A percentile compares a stretch with the other conserved stretches of the same genome.
Conservation (phyloP, 495 filamentous ascomycete species). For the Pseudotulostoma volvatum region DNA sequence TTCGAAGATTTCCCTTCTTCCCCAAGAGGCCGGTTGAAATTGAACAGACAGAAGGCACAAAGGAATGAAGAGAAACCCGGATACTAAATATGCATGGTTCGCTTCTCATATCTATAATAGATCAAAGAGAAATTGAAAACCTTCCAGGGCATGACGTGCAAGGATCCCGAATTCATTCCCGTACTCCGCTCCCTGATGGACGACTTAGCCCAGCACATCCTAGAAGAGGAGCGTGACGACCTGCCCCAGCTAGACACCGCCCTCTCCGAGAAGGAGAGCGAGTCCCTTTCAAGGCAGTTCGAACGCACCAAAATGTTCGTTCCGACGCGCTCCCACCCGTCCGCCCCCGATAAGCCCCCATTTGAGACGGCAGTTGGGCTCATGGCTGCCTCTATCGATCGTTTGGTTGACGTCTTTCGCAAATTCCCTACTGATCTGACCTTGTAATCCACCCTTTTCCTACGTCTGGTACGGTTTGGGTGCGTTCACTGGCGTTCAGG, state of each 20-base stretch:
- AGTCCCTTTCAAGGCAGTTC: conserved; percentile 34
- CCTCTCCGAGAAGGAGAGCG: conserved; percentile 23
- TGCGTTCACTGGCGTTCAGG: too few species aligned
- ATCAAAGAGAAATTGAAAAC: conserved; percentile 44
- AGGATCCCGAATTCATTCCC: conserved; percentile 31
- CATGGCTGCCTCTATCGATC: conserved; percentile 7
- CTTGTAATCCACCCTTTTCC: too few species aligned
- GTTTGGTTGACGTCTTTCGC: conserved; percentile 5
- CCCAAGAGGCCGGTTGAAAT: too few species aligned
- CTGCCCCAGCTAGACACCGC: conserved; percentile 33
- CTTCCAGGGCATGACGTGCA: conserved; percentile 39
- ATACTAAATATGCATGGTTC: too few species aligned
- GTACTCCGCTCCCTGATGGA: conserved; percentile 36
- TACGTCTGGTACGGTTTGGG: too few species aligned
- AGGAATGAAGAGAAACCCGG: too few species aligned
- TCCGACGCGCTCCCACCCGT: conserved; percentile 40
- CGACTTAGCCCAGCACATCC: conserved; percentile 38
- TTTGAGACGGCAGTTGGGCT: conserved; percentile 8
- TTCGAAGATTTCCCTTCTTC: too few species aligned
- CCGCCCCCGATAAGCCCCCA: conserved; percentile 10
- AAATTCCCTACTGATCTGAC: conserved; percentile 6
- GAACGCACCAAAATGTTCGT: conserved; percentile 44
- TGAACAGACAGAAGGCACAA: too few species aligned
- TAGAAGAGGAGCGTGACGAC: conserved; percentile 42
- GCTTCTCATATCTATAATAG: too few species aligned